Conservation (phyloP, 148 eudicot species). For the Heliamphora exappendiculata region DNA sequence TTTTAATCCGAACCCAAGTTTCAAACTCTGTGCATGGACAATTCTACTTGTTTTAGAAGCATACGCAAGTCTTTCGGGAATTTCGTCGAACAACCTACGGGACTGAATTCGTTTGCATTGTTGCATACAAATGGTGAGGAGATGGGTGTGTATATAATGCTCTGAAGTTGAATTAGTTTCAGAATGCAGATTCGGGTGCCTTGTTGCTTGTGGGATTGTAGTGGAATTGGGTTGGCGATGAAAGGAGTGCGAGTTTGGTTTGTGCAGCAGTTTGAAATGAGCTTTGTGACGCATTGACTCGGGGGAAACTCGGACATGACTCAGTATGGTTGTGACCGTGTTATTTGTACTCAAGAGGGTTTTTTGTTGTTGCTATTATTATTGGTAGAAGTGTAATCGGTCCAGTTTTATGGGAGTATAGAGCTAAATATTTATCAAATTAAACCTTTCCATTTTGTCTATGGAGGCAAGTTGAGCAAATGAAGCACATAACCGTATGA, state of each 20-base stretch:
- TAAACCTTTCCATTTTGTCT: too few relatives aligned
- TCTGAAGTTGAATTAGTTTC: conserved; percentile 6
- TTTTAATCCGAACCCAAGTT: conserved; percentile 35
- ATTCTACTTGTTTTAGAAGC: conserved; percentile 25
- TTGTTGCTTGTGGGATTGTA: conserved; percentile 12
- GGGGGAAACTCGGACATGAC: too few relatives aligned
- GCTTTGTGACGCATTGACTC: too few relatives aligned
- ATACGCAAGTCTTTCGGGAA: conserved; percentile 45
- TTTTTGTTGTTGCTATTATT: too few relatives aligned
- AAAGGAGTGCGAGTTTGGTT: conserved; percentile 4
- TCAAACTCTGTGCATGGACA: conserved; percentile 53
- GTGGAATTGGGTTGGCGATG: conserved; percentile 12
- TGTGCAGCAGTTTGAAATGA: conserved; percentile 13
- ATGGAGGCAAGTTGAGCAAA: too few relatives aligned
- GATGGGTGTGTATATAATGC: conserved; percentile 17
- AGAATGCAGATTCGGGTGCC: neutral
- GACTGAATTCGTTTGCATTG: conserved; percentile 53
- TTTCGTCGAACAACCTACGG: conserved; percentile 58
- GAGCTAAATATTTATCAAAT: too few relatives aligned
- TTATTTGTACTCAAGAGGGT: too few relatives aligned
- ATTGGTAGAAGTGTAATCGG: too few relatives aligned
- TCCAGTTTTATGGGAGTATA: too few relatives aligned
- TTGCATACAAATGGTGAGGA: conserved; percentile 32
- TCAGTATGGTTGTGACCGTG: too few relatives aligned
- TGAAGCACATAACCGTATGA: too few relatives aligned